A percentile compares a stretch with the other conserved stretches of the same genome.
phyloP scores from a whole-genome alignment of 257 asterid genomes.

The Thymus quinquecostatus region DNA sequence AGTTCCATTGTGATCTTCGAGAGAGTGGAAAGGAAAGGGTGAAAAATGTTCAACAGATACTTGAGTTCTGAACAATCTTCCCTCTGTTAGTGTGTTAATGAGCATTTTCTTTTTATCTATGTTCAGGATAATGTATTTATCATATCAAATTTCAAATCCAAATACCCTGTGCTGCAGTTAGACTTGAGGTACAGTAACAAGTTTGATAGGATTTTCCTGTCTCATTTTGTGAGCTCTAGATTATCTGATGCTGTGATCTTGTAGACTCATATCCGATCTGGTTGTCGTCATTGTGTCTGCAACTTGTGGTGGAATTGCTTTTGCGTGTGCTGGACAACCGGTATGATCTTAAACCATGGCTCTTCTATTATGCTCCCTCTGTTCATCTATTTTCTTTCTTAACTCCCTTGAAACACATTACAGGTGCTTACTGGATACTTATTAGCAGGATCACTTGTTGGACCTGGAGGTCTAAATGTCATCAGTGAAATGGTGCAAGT shows the following conservation, averaged over 20 bases:
- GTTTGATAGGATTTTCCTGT: slow-evolving; percentile 21
- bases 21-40: not conserved
- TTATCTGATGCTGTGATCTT: slow-evolving; percentile 35
- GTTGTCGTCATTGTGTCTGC: slow-evolving; percentile 99
- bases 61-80: slow-evolving; percentile 10
- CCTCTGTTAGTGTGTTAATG: slow-evolving; percentile 26
- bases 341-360: slow-evolving; percentile 53
- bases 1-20: slow-evolving; percentile 10
- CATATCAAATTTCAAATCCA: slow-evolving; percentile 96
- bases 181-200: slow-evolving; percentile 76
- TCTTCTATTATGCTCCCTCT: slow-evolving; percentile 3
- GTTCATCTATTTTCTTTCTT: slow-evolving; percentile 30
- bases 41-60: slow-evolving; percentile 13
- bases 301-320: slow-evolving; percentile 98
- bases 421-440: slow-evolving; percentile 98
- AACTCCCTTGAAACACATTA: slow-evolving; percentile 28
- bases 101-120: slow-evolving; percentile 11
- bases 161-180: slow-evolving; percentile 90
- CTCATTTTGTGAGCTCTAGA: slow-evolving; percentile 30
- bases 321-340: slow-evolving; percentile 99
- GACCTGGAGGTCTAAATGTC: slow-evolving; percentile 96
- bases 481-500: slow-evolving; percentile 99
- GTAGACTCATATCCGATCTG: slow-evolving; percentile 95
- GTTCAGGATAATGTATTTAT: slow-evolving; percentile 91
- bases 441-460: slow-evolving; percentile 97